phyloP scores from a whole-genome alignment of 164 flowering plant genomes.

The Amborella trichopoda region DNA sequence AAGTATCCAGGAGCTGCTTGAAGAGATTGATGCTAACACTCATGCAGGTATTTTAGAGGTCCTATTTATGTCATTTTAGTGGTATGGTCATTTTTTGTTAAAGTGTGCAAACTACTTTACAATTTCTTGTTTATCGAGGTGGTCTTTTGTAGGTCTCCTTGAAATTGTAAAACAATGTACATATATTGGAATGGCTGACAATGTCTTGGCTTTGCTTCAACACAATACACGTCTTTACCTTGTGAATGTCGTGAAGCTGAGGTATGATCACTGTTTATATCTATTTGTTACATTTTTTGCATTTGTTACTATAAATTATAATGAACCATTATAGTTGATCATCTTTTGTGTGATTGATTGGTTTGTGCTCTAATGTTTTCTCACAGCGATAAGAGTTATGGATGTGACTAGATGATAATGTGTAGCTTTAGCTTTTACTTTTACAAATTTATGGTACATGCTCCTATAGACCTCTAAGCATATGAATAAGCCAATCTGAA shows the following conservation, averaged over 20 bases:
- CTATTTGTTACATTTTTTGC: too few species aligned
- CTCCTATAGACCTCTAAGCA: too few species aligned
- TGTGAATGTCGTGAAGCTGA: conserved; percentile 77
- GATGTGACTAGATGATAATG: too few species aligned
- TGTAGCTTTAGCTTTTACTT: too few species aligned
- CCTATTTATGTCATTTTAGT: background rate
- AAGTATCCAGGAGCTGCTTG: conserved; percentile 74
- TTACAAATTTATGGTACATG: too few species aligned
- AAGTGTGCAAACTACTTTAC: background rate
- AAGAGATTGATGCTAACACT: conserved; percentile 48
- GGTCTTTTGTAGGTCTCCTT: conserved; percentile 41
- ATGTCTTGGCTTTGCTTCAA: conserved; percentile 82
- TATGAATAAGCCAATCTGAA: too few species aligned
- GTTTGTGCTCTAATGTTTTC: too few species aligned
- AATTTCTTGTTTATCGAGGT: background rate
- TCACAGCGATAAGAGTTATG: too few species aligned
- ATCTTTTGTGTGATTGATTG: too few species aligned
- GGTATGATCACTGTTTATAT: too few species aligned
- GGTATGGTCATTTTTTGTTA: background rate
- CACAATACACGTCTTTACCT: conserved; percentile 78
- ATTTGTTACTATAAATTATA: too few species aligned
- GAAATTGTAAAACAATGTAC: conserved; percentile 69
- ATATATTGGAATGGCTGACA: conserved; percentile 95
- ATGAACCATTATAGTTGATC: too few species aligned
- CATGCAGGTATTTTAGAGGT: conserved; percentile 66